A percentile compares a stretch with the other conserved stretches of the same genome.
Evolutionary conservation across 208 protist genomes (phyloP).

Genomic region (Leishmania braziliensis): DNA sequence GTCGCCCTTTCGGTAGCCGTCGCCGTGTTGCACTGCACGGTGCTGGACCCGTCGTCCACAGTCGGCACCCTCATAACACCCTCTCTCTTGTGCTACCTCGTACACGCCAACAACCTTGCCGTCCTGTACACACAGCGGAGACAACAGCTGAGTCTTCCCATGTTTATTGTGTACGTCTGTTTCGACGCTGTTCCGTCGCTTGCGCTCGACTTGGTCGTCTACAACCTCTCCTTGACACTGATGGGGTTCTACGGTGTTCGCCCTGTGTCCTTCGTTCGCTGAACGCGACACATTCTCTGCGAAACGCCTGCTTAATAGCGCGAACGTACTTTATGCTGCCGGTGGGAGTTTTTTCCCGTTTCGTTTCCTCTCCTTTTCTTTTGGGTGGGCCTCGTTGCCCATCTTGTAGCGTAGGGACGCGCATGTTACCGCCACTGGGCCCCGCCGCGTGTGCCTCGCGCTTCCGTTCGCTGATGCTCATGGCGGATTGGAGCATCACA

Average conservation of each 20-base stretch:
- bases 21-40: slow-evolving; percentile 46
- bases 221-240: slow-evolving; percentile 26
- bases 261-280: slow-evolving; percentile 10
- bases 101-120: slow-evolving; percentile 49
- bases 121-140: slow-evolving; percentile 30
- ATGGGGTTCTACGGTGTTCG: slow-evolving; percentile 14
- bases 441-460: neutral
- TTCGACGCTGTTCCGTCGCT: slow-evolving; percentile 72
- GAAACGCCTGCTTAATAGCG: neutral
- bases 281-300: neutral
- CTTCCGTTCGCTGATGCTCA: neutral
- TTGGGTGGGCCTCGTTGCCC: neutral
- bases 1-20: slow-evolving; percentile 27
- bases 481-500: neutral
- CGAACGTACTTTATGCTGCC: neutral
- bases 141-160: slow-evolving; percentile 33
- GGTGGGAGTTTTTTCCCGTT: neutral
- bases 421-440: neutral
- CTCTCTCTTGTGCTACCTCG: slow-evolving; percentile 40
- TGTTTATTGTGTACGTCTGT: slow-evolving; percentile 62
- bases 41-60: slow-evolving; percentile 37
- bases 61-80: slow-evolving; percentile 41
- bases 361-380: too few relatives aligned
- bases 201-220: slow-evolving; percentile 41
- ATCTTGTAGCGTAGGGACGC: neutral